Conservation (phyloP, 1,139 yeast genomes). For the Sugiyamaella japonica region DNA sequence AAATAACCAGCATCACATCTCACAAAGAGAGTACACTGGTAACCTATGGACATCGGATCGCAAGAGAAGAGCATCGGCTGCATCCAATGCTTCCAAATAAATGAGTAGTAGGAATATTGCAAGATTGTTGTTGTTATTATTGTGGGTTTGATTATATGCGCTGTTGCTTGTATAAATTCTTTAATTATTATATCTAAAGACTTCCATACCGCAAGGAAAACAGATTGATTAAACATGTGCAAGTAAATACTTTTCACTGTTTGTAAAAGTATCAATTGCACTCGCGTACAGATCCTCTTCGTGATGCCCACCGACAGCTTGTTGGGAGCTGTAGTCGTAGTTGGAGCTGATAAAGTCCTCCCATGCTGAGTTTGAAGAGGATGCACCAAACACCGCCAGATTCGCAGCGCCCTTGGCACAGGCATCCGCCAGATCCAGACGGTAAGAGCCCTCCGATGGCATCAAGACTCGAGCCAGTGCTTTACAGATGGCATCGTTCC, state of each 20-base stretch:
- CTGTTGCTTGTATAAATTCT: neutral
- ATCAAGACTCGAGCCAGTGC: conserved; percentile 75
- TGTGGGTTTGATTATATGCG: no score
- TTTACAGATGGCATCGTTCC: conserved; percentile 63
- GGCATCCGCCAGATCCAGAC: conserved; percentile 80
- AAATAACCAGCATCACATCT: conserved; percentile 16
- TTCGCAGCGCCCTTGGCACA: conserved; percentile 96
- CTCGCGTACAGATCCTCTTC: conserved; percentile 12
- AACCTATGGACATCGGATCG: conserved; percentile 20
- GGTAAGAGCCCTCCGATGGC: conserved; percentile 59
- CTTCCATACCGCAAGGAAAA: no score
- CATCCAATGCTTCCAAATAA: conserved; percentile 16
- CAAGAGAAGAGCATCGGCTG: conserved; percentile 17
- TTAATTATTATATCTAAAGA: neutral
- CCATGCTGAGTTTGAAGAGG: conserved; percentile 24
- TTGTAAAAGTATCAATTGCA: conserved; percentile 19
- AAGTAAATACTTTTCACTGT: conserved; percentile 19
- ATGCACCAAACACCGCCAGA: conserved; percentile 69
- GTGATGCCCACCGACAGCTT: conserved; percentile 9
- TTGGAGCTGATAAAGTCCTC: conserved; percentile 24
- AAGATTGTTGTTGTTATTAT: no score
- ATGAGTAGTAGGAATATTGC: neutral
- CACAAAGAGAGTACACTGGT: conserved; percentile 21
- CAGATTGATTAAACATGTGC: neutral
- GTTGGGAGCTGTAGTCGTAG: neutral